A percentile compares a stretch with the other conserved stretches of the same genome.
phyloP scores from a whole-genome alignment of 805 yeast species.

The Tetrapisispora namnaoensis region DNA sequence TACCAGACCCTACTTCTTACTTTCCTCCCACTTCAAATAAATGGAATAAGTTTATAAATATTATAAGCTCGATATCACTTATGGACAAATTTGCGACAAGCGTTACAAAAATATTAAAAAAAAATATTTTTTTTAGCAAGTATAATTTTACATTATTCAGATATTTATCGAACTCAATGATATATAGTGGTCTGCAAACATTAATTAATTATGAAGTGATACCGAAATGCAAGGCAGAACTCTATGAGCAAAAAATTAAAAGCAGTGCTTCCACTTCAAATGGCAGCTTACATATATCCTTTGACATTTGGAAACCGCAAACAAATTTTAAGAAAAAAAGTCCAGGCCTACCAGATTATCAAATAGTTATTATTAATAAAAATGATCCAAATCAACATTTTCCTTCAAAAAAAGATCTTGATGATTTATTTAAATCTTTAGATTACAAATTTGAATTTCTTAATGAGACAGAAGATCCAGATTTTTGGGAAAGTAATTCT shows the following conservation, averaged over 20 bases:
- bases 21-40: conserved; percentile 7
- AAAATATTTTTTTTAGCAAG: conserved; percentile 13
- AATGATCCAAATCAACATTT: conserved; percentile 30
- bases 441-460: conserved; percentile 28
- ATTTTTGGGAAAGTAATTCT: conserved; percentile 16
- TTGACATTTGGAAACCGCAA: conserved; percentile 78
- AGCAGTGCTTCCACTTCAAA: background rate
- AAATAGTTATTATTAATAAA: conserved; percentile 49
- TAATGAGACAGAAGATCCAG: conserved; percentile 16
- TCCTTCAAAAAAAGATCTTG: conserved; percentile 39
- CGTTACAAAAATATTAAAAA: conserved; percentile 5
- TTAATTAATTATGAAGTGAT: conserved; percentile 18
- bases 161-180: conserved; percentile 21
- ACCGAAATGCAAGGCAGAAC: conserved; percentile 9
- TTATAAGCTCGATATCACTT: background rate
- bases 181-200: conserved; percentile 24
- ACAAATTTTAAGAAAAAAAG: conserved; percentile 56
- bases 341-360: conserved; percentile 71
- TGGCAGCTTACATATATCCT: conserved; percentile 33
- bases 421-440: conserved; percentile 26
- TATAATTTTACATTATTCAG: conserved; percentile 13
- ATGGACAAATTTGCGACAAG: background rate
- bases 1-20: conserved; percentile 7
- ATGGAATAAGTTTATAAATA: background rate
- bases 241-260: background rate